These are phyloP conservation scores for Diplodia scrobiculata DNA, from an alignment of 2,329 filamentous ascomycete genomes.

Conservation along the genomic window DNA sequence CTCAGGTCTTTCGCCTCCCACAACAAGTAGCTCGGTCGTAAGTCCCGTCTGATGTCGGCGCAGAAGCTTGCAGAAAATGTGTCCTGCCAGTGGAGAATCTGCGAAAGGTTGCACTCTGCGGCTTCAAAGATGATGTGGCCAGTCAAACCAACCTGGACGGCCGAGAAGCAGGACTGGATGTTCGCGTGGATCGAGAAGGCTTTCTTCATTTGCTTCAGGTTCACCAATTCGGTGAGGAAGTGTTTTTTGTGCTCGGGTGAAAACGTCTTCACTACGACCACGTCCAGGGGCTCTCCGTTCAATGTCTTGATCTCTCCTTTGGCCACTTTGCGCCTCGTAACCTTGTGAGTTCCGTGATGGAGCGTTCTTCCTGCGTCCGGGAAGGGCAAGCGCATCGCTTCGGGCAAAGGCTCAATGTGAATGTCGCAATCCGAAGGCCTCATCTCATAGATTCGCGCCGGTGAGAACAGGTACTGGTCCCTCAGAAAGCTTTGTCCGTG, in stretches of 20 bases:
- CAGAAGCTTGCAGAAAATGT: too few relatives aligned
- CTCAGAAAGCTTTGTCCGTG: background rate
- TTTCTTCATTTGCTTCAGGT: background rate
- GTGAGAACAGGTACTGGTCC: constrained; percentile 4
- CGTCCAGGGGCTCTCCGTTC: background rate
- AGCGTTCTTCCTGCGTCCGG: background rate
- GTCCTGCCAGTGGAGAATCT: too few relatives aligned
- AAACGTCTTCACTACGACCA: constrained; percentile 6
- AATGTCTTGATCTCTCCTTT: background rate
- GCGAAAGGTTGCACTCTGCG: too few relatives aligned
- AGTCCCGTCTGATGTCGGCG: too few relatives aligned
- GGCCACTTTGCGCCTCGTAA: constrained; percentile 5
- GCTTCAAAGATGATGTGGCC: too few relatives aligned
- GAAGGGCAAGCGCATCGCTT: background rate
- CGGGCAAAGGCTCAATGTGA: background rate
- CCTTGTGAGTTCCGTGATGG: background rate
- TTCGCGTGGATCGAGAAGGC: background rate
- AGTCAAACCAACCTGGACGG: too few relatives aligned
- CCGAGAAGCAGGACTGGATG: too few relatives aligned
- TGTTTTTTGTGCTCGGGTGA: background rate
- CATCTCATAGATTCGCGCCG: background rate
- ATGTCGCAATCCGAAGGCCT: background rate
- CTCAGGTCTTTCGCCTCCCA: too few relatives aligned
- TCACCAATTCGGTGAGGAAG: background rate
- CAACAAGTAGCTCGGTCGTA: too few relatives aligned